Percentiles rank a stretch among this genome's conserved stretches.
Conservation (phyloP, 2,329 filamentous ascomycete species). For the Alternaria sp. region DNA sequence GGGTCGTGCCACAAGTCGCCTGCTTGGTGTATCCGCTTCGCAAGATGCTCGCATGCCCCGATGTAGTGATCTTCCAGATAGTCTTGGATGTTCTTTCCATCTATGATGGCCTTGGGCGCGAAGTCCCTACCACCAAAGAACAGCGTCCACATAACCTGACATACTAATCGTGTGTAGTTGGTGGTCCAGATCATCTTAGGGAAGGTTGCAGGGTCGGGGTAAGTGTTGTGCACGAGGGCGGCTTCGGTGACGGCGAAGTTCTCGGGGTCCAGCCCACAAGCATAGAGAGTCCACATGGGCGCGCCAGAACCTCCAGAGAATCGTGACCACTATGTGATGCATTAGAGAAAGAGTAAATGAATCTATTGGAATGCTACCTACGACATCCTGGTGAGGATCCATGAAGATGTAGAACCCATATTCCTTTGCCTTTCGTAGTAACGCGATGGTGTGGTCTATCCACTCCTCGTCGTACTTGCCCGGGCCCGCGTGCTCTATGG, state of each 20-base stretch:
- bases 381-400: slow-evolving; percentile 98
- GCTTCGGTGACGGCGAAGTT: slow-evolving; percentile 87
- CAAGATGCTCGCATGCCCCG: slow-evolving; percentile 78
- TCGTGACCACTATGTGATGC: slow-evolving; percentile 75
- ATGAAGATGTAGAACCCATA: slow-evolving; percentile 98
- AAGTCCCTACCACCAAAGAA: slow-evolving; percentile 93
- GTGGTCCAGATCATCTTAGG: slow-evolving; percentile 99
- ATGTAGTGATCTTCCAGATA: slow-evolving; percentile 90
- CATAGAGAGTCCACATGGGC: slow-evolving; percentile 97
- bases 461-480: slow-evolving; percentile 93
- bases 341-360: slow-evolving; percentile 23
- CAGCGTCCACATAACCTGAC: slow-evolving; percentile 89
- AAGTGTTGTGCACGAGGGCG: slow-evolving; percentile 93
- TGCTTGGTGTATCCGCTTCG: slow-evolving; percentile 83
- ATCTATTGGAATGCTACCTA: slow-evolving; percentile 54
- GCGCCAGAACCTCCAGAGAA: slow-evolving; percentile 94
- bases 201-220: slow-evolving; percentile 80
- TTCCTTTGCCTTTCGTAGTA: slow-evolving; percentile 81
- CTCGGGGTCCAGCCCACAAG: slow-evolving; percentile 86
- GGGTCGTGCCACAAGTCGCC: slow-evolving; percentile 86
- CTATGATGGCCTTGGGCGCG: slow-evolving; percentile 92
- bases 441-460: slow-evolving; percentile 86
- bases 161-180: slow-evolving; percentile 88
- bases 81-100: slow-evolving; percentile 95
- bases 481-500: slow-evolving; percentile 91